Evolutionary conservation across 2,329 filamentous ascomycete genomes (phyloP), one percentile per base, ranked within the genome.

Genomic region (Lasiodiplodia hormozganensis): DNA sequence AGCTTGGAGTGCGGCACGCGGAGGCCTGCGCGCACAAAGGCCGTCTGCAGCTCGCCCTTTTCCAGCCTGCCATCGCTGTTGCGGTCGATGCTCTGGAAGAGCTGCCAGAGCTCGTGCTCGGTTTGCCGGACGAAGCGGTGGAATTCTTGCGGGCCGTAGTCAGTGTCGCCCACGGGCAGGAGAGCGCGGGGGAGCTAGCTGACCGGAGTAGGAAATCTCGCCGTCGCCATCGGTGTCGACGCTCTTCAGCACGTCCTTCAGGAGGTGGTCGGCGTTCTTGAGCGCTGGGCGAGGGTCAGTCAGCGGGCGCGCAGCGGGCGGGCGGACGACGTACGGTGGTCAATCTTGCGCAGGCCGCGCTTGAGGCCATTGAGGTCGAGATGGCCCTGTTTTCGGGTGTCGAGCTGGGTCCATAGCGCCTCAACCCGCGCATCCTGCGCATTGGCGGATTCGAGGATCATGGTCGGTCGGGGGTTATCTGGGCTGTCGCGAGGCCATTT

Each of bases 201-300:
- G 58, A 96, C 93, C 93, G 82, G 94, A 88, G 78, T 93, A 97
- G 80, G 96, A 91, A 74, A 99, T 98, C 76, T 89, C 90, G 71
- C 95, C 93, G 79, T 98, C 94, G 31, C 89, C 88, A 77, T 94
- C 94, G 69, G 89, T 91, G 77, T 99, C 96, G 71, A 97, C 94
- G 70, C 90, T 87, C 72, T 87, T 85, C 77, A 97, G 87, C 69
- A 98, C 92, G 76, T 92, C 90, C 76, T 88, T 87, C 71, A 99
- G 86, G 84, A 98, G 89, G 47, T 88, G 85, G 79, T 97, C 92
- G 77, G 96, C 96, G 85, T 97, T 96, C 84, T 97, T 97, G 76
- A 99, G 82, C 71, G 90, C 89, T 90, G 74, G 72, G 72, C 57
- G 34, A 62, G 28, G 51, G 57, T 73, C 54, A 72, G 69, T 71